Percentiles rank a stretch among this genome's conserved stretches.
Evolutionary conservation across 1,284 basidiomycete species (phyloP).

Genomic region (Irpex lacteus): DNA sequence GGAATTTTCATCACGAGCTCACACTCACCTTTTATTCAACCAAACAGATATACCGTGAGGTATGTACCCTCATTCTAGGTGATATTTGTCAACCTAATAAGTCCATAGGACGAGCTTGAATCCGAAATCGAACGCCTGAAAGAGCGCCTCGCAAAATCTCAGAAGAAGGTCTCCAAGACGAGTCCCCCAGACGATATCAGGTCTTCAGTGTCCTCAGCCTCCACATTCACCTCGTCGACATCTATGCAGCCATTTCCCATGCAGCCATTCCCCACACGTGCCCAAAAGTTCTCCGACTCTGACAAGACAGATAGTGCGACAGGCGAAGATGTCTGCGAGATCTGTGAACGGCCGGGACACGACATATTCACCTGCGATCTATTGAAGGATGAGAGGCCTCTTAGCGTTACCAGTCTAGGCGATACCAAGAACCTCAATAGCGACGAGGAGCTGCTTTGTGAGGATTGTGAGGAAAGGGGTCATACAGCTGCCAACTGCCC

Average conservation of each 20-base stretch:
- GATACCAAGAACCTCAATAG: slow-evolving; percentile 5
- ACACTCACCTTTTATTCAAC: background rate
- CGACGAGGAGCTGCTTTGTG: slow-evolving; percentile 52
- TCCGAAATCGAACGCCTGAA: slow-evolving; percentile 77
- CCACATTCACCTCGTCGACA: background rate
- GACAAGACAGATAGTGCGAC: slow-evolving; percentile 2
- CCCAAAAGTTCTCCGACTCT: slow-evolving; percentile 12
- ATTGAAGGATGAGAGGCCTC: slow-evolving; percentile 39
- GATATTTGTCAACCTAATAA: background rate
- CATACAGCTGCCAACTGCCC: slow-evolving; percentile 72
- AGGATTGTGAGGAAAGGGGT: slow-evolving; percentile 75
- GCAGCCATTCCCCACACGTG: slow-evolving; percentile 5
- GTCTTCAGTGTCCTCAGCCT: slow-evolving; percentile 16
- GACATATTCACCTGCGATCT: slow-evolving; percentile 80
- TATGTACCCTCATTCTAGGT: slow-evolving; percentile 22
- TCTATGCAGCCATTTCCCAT: background rate
- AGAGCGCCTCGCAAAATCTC: slow-evolving; percentile 55
- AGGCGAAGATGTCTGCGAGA: slow-evolving; percentile 62
- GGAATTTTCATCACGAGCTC: background rate
- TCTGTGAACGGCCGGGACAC: slow-evolving; percentile 80
- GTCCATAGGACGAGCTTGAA: slow-evolving; percentile 78
- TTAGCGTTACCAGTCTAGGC: slow-evolving; percentile 13
- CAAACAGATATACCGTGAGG: slow-evolving; percentile 83
- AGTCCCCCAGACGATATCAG: slow-evolving; percentile 29
- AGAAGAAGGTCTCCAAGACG: slow-evolving; percentile 56